These are phyloP conservation scores for Alloascoidea africana DNA, from an alignment of 805 yeast genomes.

Conservation along the genomic window DNA sequence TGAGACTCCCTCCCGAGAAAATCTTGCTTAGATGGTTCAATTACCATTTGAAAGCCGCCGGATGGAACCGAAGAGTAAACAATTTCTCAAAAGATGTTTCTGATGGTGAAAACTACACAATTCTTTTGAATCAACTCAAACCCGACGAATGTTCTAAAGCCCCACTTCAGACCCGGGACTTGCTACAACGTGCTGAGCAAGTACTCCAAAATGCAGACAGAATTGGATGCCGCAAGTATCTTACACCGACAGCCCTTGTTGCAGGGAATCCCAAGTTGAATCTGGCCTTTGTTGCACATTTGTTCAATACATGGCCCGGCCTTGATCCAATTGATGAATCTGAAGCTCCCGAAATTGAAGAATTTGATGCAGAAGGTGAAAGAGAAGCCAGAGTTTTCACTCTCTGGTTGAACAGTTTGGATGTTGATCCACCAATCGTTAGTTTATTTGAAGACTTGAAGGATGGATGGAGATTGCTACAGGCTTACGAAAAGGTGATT, in stretches of 20 bases:
- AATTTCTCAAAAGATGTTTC: constrained; percentile 81
- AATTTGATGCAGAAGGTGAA: constrained; percentile 98
- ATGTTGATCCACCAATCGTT: constrained; percentile 90
- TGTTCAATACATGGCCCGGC: constrained; percentile 95
- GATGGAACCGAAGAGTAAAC: constrained; percentile 70
- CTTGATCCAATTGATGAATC: constrained; percentile 75
- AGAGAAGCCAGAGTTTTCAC: constrained; percentile 98
- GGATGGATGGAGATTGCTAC: constrained; percentile 78
- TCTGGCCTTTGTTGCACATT: constrained; percentile 92
- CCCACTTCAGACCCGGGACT: constrained; percentile 68
- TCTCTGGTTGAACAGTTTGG: constrained; percentile 90
- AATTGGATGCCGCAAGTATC: constrained; percentile 83
- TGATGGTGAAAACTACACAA: constrained; percentile 93
- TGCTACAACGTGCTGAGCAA: constrained; percentile 75
- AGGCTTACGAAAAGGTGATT: constrained; percentile 90
- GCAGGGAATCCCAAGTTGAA: constrained; percentile 95
- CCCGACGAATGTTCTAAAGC: constrained; percentile 69
- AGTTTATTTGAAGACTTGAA: constrained; percentile 86
- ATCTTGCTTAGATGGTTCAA: constrained; percentile 95
- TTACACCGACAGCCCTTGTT: constrained; percentile 85
- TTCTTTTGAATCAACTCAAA: constrained; percentile 74
- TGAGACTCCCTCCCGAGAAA: constrained; percentile 95
- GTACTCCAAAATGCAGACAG: constrained; percentile 78
- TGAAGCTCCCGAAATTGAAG: constrained; percentile 90
- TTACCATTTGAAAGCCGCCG: constrained; percentile 87